These are phyloP conservation scores for Amauroascus niger DNA, from an alignment of 2,329 filamentous ascomycete species.

Conservation along the genomic window DNA sequence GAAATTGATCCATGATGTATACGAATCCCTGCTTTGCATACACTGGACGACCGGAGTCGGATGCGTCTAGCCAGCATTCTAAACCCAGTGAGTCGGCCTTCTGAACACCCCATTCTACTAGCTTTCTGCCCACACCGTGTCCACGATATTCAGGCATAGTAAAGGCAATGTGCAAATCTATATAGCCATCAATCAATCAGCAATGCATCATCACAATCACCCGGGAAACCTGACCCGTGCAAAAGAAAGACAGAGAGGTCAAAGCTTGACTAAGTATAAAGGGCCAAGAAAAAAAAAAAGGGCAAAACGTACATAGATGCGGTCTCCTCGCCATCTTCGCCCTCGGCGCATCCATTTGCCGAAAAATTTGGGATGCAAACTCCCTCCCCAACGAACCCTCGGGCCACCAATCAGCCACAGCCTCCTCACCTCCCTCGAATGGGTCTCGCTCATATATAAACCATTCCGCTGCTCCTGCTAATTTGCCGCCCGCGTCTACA, in stretches of 20 bases:
- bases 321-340: constrained; percentile 18
- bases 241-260: too few relatives aligned
- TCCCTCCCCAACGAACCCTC: constrained; percentile 20
- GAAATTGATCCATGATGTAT: constrained; percentile 1
- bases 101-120: constrained; percentile 23
- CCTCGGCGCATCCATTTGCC: constrained; percentile 17
- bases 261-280: too few relatives aligned
- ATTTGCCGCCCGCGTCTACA: constrained; percentile 21
- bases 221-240: too few relatives aligned
- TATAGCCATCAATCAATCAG: background rate
- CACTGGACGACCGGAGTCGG: constrained; percentile 13
- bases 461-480: constrained; percentile 26
- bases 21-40: constrained; percentile 17
- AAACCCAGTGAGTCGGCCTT: constrained; percentile 23
- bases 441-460: constrained; percentile 25
- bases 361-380: constrained; percentile 18
- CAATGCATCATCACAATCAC: background rate
- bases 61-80: constrained; percentile 23
- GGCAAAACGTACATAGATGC: constrained; percentile 19
- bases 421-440: constrained; percentile 15
- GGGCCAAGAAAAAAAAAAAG: background rate
- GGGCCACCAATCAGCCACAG: constrained; percentile 27
- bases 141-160: constrained; percentile 23
- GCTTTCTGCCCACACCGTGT: constrained; percentile 19
- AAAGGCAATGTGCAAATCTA: constrained; percentile 22